phyloP scores from a whole-genome alignment of 352 stramenopile species.

The Pythium apleroticum region DNA sequence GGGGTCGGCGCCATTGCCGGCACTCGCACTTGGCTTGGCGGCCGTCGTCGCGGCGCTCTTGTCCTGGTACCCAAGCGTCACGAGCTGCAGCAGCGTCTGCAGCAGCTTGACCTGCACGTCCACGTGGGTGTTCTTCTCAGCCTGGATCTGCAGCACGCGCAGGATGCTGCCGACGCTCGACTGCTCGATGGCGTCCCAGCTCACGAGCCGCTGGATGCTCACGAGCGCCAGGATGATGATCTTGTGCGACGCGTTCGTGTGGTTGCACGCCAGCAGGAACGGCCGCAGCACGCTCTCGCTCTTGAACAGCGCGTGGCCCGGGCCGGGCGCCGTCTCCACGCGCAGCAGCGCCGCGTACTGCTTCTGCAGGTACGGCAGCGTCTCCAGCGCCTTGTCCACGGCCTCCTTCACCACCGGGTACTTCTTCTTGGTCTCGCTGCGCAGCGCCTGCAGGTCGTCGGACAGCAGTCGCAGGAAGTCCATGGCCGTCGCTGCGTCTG shows the following conservation, averaged over 20 bases:
- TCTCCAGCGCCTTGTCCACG: slow-evolving; percentile 93
- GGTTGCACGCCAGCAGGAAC: slow-evolving; percentile 97
- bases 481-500: slow-evolving; percentile 46
- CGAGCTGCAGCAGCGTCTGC: slow-evolving; percentile 86
- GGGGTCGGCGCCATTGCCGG: neutral
- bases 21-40: neutral
- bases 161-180: slow-evolving; percentile 95
- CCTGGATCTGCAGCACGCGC: slow-evolving; percentile 95
- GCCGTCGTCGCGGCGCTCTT: slow-evolving; percentile 25
- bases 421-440: slow-evolving; percentile 85
- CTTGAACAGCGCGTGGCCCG: slow-evolving; percentile 91
- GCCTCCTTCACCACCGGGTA: slow-evolving; percentile 96
- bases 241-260: slow-evolving; percentile 94
- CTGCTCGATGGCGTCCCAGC: slow-evolving; percentile 94
- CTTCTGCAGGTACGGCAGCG: slow-evolving; percentile 92
- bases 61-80: slow-evolving; percentile 80
- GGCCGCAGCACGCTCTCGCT: slow-evolving; percentile 95
- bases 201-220: slow-evolving; percentile 94
- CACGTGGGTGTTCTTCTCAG: slow-evolving; percentile 79
- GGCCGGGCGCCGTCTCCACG: slow-evolving; percentile 76
- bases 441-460: slow-evolving; percentile 86
- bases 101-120: slow-evolving; percentile 90
- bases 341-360: slow-evolving; percentile 90
- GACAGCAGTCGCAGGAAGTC: slow-evolving; percentile 91
- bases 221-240: slow-evolving; percentile 94